These are phyloP conservation scores for Firmiana major DNA, from an alignment of 345 rosid genomes.

Conservation along the genomic window DNA sequence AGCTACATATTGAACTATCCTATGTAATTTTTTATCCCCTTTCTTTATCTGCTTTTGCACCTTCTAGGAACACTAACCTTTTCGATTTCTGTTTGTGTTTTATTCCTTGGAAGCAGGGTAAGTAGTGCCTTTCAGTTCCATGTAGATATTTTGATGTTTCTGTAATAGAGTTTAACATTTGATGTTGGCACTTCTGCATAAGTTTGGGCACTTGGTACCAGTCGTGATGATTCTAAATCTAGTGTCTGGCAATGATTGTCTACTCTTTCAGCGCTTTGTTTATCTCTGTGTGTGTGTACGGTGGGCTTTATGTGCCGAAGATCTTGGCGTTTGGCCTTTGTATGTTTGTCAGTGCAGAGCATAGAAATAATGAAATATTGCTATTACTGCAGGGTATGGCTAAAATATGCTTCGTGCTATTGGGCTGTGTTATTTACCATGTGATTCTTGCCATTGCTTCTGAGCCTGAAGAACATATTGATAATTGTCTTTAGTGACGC, in stretches of 20 bases:
- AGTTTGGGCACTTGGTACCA: background rate
- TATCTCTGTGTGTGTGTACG: background rate
- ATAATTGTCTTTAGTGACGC: background rate
- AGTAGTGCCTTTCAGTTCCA: background rate
- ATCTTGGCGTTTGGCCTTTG: background rate
- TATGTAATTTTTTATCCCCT: background rate
- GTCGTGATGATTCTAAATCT: background rate
- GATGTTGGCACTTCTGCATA: background rate
- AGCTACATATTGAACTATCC: slow-evolving; percentile 10
- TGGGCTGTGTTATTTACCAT: background rate
- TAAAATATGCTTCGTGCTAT: background rate
- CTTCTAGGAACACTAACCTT: background rate
- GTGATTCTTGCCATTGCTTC: background rate
- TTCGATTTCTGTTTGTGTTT: slow-evolving; percentile 9
- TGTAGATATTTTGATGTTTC: slow-evolving; percentile 27
- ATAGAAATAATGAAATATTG: background rate
- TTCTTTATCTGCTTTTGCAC: slow-evolving; percentile 10
- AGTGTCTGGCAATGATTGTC: background rate
- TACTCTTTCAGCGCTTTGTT: background rate
- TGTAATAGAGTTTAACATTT: slow-evolving; percentile 2
- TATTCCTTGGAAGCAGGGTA: slow-evolving; percentile 13
- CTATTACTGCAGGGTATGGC: background rate
- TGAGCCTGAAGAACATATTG: background rate
- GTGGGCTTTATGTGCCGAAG: background rate
- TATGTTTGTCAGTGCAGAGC: background rate